Evolutionary conservation across 495 filamentous ascomycete genomes (phyloP).

Genomic region (Bacidia gigantensis): DNA sequence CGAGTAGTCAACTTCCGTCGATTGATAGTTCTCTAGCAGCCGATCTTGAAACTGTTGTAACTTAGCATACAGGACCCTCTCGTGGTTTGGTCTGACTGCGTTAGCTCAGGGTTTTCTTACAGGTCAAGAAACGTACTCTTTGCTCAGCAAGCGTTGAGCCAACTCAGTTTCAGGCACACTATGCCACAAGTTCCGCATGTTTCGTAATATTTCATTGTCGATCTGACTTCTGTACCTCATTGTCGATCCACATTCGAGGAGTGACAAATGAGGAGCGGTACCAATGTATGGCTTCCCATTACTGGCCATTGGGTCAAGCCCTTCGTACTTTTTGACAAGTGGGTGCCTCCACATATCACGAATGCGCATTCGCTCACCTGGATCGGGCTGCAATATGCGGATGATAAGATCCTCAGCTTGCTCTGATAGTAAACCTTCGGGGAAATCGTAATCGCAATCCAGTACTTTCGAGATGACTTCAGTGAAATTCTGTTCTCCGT

Average conservation of each 20-base stretch:
- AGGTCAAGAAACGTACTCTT: constrained; percentile 43
- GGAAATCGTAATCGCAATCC: constrained; percentile 59
- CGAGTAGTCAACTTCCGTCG: constrained; percentile 58
- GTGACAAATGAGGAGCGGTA: constrained; percentile 35
- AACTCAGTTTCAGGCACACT: constrained; percentile 57
- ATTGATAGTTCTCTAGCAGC: constrained; percentile 69
- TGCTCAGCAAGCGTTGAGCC: constrained; percentile 46
- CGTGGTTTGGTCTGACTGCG: constrained; percentile 54
- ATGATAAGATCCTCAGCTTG: constrained; percentile 71
- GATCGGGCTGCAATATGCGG: constrained; percentile 59
- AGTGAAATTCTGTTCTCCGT: constrained; percentile 29
- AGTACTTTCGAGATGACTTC: constrained; percentile 46
- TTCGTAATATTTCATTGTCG: constrained; percentile 64
- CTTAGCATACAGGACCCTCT: constrained; percentile 81
- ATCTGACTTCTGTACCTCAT: constrained; percentile 44
- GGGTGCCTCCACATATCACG: constrained; percentile 72
- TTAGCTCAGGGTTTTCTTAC: background rate
- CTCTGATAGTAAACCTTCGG: constrained; percentile 39
- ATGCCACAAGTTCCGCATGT: constrained; percentile 82
- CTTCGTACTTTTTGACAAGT: constrained; percentile 65
- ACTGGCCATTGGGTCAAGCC: constrained; percentile 37
- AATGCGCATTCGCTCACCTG: constrained; percentile 62
- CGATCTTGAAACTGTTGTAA: constrained; percentile 68
- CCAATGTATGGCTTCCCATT: constrained; percentile 39
- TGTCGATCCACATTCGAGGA: constrained; percentile 40